Conservation (phyloP, 306 rosid species). For the Bauhinia variegata region DNA sequence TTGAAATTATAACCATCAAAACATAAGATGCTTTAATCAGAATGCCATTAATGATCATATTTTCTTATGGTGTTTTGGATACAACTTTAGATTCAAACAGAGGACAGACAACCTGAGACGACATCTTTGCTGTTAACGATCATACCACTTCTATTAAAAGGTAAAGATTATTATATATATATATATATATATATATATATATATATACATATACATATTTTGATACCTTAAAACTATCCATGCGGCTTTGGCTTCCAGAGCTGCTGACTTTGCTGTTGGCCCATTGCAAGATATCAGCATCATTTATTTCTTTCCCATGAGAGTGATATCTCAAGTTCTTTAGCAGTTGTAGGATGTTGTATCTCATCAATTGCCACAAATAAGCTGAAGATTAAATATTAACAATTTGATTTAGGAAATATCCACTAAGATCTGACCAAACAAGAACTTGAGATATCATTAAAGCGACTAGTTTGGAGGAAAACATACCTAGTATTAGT, state of each 20-base stretch:
- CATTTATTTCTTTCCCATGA: conserved; percentile 85
- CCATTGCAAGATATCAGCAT: conserved; percentile 92
- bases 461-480: conserved; percentile 14
- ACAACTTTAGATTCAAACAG: too few relatives aligned
- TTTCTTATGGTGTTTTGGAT: too few relatives aligned
- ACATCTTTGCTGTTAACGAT: too few relatives aligned
- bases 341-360: conserved; percentile 83
- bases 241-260: conserved; percentile 75
- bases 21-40: too few relatives aligned
- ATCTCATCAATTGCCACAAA: conserved; percentile 98
- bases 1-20: too few relatives aligned
- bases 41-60: too few relatives aligned
- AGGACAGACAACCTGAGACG: too few relatives aligned
- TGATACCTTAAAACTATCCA: conserved; percentile 83
- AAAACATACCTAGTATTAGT: conserved; percentile 74
- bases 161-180: too few relatives aligned
- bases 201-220: background rate
- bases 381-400: conserved; percentile 61
- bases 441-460: too few relatives aligned
- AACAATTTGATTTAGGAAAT: conserved; percentile 20
- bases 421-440: background rate
- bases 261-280: conserved; percentile 80
- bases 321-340: conserved; percentile 93
- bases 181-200: too few relatives aligned
- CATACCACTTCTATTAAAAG: too few relatives aligned